These are phyloP conservation scores for Torrubiellomyces zombiae DNA, from an alignment of 2,329 filamentous ascomycete species.

Conservation along the genomic window DNA sequence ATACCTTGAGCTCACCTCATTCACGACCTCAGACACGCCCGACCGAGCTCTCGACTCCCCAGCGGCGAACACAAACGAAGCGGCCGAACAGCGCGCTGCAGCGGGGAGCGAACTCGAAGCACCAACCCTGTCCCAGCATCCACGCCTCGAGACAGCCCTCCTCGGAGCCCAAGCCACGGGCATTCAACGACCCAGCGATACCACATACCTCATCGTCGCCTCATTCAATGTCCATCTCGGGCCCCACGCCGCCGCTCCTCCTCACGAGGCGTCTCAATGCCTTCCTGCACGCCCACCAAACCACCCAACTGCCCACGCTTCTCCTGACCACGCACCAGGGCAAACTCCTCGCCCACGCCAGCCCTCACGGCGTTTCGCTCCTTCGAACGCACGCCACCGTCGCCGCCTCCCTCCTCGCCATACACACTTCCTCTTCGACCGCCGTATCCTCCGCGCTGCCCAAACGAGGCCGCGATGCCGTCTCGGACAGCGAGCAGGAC, in stretches of 20 bases:
- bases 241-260: constrained; percentile 38
- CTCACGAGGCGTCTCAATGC: constrained; percentile 47
- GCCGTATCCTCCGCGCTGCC: constrained; percentile 26
- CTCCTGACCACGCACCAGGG: constrained; percentile 43
- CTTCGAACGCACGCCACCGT: constrained; percentile 49
- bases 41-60: too few species aligned
- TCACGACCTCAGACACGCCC: too few species aligned
- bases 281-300: constrained; percentile 43
- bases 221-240: constrained; percentile 17
- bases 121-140: not conserved
- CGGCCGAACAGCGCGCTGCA: too few species aligned
- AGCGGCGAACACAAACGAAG: too few species aligned
- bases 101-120: not conserved
- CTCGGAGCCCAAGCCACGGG: too few species aligned
- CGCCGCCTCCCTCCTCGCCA: constrained; percentile 42
- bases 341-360: constrained; percentile 47
- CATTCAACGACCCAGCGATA: not conserved
- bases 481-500: constrained; percentile 7
- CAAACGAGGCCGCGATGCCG: constrained; percentile 12
- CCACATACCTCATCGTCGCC: not conserved
- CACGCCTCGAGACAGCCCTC: not conserved
- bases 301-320: constrained; percentile 38
- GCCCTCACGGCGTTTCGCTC: constrained; percentile 33
- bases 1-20: too few species aligned
- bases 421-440: constrained; percentile 31